Evolutionary conservation across 2,329 filamentous ascomycete genomes (phyloP).

Genomic region (Paecilomyces variotii): DNA sequence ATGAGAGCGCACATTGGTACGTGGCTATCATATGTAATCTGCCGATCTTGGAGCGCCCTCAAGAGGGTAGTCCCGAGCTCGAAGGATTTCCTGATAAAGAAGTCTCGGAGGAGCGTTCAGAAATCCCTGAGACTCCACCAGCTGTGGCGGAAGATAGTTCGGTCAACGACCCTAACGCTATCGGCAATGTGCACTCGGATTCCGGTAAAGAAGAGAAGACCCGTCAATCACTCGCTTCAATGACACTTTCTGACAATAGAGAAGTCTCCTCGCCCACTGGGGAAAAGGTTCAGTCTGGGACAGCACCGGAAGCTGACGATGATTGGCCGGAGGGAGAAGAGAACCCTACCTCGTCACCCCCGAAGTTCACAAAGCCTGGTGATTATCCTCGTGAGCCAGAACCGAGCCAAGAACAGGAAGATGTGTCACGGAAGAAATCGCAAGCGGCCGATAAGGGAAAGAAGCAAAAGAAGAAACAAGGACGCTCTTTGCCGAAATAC

Average conservation of each 20-base stretch:
- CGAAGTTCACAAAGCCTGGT: conserved; percentile 10
- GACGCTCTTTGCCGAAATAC: conserved; percentile 30
- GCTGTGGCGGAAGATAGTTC: not conserved
- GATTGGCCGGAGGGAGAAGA: conserved; percentile 27
- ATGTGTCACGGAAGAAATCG: conserved; percentile 5
- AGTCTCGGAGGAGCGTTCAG: conserved; percentile 12
- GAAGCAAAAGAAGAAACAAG: conserved; percentile 21
- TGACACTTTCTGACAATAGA: conserved; percentile 19
- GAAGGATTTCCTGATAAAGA: conserved; percentile 6
- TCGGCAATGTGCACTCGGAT: conserved; percentile 2
- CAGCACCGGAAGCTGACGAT: conserved; percentile 7
- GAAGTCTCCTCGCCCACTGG: not conserved
- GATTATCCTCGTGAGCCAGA: conserved; percentile 7
- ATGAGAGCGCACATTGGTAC: conserved; percentile 85
- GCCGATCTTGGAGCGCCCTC: conserved; percentile 46
- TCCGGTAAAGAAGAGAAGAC: conserved; percentile 16
- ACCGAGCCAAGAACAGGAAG: conserved; percentile 4
- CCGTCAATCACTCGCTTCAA: conserved; percentile 19
- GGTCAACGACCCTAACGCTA: not conserved
- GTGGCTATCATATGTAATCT: conserved; percentile 91
- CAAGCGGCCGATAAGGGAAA: conserved; percentile 8
- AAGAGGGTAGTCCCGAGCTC: conserved; percentile 2
- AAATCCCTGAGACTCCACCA: conserved; percentile 22
- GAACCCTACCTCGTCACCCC: conserved; percentile 9
- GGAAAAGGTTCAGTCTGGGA: conserved; percentile 1